Percentiles rank a stretch among this genome's conserved stretches.
phyloP scores from a whole-genome alignment of 768 basidiomycete species.

The Termitomyces sp. region DNA sequence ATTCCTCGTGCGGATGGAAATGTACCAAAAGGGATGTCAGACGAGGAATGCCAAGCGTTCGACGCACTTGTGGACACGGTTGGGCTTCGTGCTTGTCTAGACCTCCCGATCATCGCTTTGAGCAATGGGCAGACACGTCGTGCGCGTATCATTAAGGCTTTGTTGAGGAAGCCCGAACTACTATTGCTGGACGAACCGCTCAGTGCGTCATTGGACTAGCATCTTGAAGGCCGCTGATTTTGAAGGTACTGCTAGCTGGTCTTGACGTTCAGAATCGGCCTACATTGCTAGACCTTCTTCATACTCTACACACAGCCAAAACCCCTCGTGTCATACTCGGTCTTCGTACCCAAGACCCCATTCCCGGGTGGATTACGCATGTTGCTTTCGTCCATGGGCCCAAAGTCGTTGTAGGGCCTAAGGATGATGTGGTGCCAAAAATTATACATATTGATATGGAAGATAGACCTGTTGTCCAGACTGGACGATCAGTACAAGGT shows the following conservation, averaged over 20 bases:
- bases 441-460: not conserved
- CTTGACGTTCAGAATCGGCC: slow-evolving; percentile 62
- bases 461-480: not conserved
- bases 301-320: slow-evolving; percentile 15
- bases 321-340: slow-evolving; percentile 27
- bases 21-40: slow-evolving; percentile 8
- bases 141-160: slow-evolving; percentile 75
- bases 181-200: slow-evolving; percentile 90
- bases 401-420: slow-evolving; percentile 46
- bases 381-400: slow-evolving; percentile 49
- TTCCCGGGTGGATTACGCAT: slow-evolving; percentile 73
- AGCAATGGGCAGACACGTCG: slow-evolving; percentile 91
- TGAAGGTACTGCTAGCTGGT: slow-evolving; percentile 50
- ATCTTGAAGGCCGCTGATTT: not conserved
- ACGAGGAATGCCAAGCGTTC: slow-evolving; percentile 33
- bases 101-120: slow-evolving; percentile 78
- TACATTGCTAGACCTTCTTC: slow-evolving; percentile 41
- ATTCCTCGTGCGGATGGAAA: slow-evolving; percentile 16
- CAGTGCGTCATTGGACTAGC: slow-evolving; percentile 42
- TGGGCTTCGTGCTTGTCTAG: slow-evolving; percentile 58
- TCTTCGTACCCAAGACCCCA: slow-evolving; percentile 60
- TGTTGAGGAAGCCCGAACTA: slow-evolving; percentile 66
- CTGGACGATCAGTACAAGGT: not conserved
- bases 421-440: slow-evolving; percentile 32
- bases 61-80: slow-evolving; percentile 50